Evolutionary conservation across 2,329 filamentous ascomycete genomes (phyloP).

Genomic region (Scytalidium lignicola): DNA sequence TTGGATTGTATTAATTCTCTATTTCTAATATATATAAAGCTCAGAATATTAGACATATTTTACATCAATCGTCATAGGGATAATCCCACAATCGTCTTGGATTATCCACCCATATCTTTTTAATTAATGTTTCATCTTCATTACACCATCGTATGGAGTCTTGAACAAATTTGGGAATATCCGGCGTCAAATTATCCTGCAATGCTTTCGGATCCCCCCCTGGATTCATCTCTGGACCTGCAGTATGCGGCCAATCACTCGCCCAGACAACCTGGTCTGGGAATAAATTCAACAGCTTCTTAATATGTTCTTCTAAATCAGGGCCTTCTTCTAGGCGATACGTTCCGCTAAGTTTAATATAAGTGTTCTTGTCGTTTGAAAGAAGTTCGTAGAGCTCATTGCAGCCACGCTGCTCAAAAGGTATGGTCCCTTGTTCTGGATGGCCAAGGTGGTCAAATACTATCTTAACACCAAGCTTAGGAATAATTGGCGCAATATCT

Average conservation of each 20-base stretch:
- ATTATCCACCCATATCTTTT: conserved; percentile 21
- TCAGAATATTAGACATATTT: no score
- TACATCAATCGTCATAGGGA: no score
- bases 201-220: conserved; percentile 12
- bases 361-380: conserved; percentile 11
- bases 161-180: conserved; percentile 11
- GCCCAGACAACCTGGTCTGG: conserved; percentile 19
- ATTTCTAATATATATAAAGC: no score
- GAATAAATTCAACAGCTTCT: conserved; percentile 16
- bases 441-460: conserved; percentile 24
- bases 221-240: conserved; percentile 16
- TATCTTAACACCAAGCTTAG: conserved; percentile 19
- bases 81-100: conserved; percentile 19
- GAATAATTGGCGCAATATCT: conserved; percentile 18
- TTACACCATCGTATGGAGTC: conserved; percentile 9
- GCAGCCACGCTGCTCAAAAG: conserved; percentile 10
- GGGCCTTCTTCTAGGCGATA: conserved; percentile 20
- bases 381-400: conserved; percentile 17
- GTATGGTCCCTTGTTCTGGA: conserved; percentile 9
- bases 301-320: conserved; percentile 16
- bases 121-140: conserved; percentile 11
- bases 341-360: conserved; percentile 23
- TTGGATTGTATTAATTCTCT: no score
- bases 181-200: conserved; percentile 17
- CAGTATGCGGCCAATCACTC: conserved; percentile 21